phyloP scores from a whole-genome alignment of 2,329 filamentous ascomycete species.

The Diaporthe ilicicola region DNA sequence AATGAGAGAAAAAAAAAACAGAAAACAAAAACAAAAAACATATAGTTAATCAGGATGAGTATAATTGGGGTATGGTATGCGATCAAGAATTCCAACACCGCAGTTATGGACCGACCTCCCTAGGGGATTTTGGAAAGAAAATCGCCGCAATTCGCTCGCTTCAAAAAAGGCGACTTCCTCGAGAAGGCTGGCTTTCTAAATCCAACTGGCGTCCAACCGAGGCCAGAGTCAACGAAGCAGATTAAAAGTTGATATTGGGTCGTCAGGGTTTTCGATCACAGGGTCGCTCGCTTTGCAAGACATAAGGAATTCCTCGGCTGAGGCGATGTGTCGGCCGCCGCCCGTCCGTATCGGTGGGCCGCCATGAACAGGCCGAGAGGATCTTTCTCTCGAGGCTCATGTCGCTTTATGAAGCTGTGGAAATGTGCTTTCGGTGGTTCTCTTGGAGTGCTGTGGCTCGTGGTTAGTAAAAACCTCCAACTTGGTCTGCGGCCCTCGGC shows the following conservation, averaged over 20 bases:
- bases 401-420: slow-evolving; percentile 42
- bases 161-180: slow-evolving; percentile 22
- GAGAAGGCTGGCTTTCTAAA: slow-evolving; percentile 26
- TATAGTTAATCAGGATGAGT: background rate
- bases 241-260: slow-evolving; percentile 31
- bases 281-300: slow-evolving; percentile 29
- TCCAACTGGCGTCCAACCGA: slow-evolving; percentile 15
- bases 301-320: slow-evolving; percentile 31
- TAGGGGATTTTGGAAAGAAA: background rate
- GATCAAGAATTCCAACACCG: slow-evolving; percentile 17
- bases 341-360: background rate
- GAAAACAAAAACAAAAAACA: background rate
- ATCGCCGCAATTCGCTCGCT: slow-evolving; percentile 15
- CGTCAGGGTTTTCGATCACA: slow-evolving; percentile 27
- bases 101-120: slow-evolving; percentile 17
- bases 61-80: slow-evolving; percentile 20
- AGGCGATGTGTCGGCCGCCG: slow-evolving; percentile 20
- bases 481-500: background rate
- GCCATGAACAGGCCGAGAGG: background rate
- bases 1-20: slow-evolving; percentile 27
- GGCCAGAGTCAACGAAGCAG: slow-evolving; percentile 14
- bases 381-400: background rate
- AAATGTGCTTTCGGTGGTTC: slow-evolving; percentile 48
- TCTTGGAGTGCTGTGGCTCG: slow-evolving; percentile 50
- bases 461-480: slow-evolving; percentile 39